Evolutionary conservation across 1,139 yeast genomes (phyloP).

Genomic region (Blastobotrys malaysiensis): DNA sequence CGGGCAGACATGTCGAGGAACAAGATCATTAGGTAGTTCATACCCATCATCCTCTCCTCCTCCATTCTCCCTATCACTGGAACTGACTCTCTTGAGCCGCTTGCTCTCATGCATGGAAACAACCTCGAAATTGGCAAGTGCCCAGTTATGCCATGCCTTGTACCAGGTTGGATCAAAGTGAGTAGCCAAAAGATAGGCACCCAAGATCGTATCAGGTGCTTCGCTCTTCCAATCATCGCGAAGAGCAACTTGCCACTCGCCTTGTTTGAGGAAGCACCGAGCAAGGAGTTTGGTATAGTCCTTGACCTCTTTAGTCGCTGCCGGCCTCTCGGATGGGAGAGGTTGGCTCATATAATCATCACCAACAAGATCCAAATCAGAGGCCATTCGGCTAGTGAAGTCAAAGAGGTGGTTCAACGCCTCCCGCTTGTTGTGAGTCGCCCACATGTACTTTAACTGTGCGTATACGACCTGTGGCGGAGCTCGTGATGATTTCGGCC

Average conservation of each 20-base stretch:
- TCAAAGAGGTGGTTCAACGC: conserved; percentile 83
- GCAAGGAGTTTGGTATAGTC: conserved; percentile 86
- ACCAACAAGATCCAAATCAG: conserved; percentile 52
- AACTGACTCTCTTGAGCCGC: conserved; percentile 15
- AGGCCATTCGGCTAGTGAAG: conserved; percentile 86
- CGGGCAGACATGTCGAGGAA: conserved; percentile 85
- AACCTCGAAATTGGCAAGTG: conserved; percentile 92
- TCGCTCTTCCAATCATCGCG: conserved; percentile 71
- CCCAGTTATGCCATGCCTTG: conserved; percentile 99
- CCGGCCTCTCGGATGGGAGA: conserved; percentile 71
- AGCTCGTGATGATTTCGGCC: conserved; percentile 64
- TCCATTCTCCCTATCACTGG: not conserved
- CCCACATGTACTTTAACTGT: conserved; percentile 95
- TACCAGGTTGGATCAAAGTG: conserved; percentile 93
- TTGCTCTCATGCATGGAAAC: conserved; percentile 51
- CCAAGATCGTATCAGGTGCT: conserved; percentile 71
- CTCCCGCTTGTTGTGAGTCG: conserved; percentile 81
- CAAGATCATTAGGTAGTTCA: conserved; percentile 22
- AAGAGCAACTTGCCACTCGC: conserved; percentile 93
- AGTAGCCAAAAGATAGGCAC: conserved; percentile 88
- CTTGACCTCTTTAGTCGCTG: conserved; percentile 69
- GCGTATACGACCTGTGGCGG: conserved; percentile 98
- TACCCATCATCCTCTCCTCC: conserved; percentile 1
- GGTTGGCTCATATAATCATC: conserved; percentile 85
- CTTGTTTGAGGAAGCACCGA: conserved; percentile 92